Conservation (phyloP, 345 rosid species). For the Citrus reticulata region DNA sequence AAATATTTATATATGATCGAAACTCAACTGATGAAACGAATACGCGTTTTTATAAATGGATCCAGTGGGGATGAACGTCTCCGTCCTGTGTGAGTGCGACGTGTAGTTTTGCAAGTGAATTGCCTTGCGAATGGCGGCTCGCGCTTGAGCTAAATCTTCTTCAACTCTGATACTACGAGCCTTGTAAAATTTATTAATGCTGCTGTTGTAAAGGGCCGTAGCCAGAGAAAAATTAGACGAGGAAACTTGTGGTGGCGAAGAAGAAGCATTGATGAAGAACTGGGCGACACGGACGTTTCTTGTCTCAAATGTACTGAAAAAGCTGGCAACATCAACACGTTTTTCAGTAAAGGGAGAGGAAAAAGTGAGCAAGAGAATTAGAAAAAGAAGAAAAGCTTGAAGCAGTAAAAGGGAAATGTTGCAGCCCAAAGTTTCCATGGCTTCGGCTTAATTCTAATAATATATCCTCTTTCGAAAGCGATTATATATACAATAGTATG, state of each 20-base stretch:
- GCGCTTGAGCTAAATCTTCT: slow-evolving; percentile 36
- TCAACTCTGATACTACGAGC: slow-evolving; percentile 26
- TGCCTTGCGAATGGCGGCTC: slow-evolving; percentile 42
- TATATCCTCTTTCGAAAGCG: not conserved
- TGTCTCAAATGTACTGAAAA: not conserved
- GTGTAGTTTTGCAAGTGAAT: slow-evolving; percentile 32
- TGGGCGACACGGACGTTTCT: not conserved
- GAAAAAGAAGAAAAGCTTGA: slow-evolving; percentile 15
- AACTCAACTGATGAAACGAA: slow-evolving; percentile 77
- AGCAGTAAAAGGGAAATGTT: slow-evolving; percentile 6
- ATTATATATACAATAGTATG: too few relatives aligned
- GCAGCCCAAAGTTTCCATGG: slow-evolving; percentile 10
- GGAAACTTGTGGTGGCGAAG: slow-evolving; percentile 13
- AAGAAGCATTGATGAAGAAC: not conserved
- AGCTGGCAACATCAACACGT: not conserved
- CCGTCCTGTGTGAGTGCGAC: slow-evolving; percentile 39
- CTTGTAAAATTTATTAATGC: not conserved
- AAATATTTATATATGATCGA: not conserved
- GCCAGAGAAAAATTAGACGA: slow-evolving; percentile 7
- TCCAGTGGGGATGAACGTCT: slow-evolving; percentile 48
- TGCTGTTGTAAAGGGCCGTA: slow-evolving; percentile 11
- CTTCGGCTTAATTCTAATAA: not conserved
- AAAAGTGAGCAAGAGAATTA: not conserved
- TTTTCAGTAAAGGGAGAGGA: slow-evolving; percentile 8
- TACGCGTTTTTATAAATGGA: slow-evolving; percentile 50